phyloP scores from a whole-genome alignment of 768 basidiomycete genomes.

The Podaxis sp. region DNA sequence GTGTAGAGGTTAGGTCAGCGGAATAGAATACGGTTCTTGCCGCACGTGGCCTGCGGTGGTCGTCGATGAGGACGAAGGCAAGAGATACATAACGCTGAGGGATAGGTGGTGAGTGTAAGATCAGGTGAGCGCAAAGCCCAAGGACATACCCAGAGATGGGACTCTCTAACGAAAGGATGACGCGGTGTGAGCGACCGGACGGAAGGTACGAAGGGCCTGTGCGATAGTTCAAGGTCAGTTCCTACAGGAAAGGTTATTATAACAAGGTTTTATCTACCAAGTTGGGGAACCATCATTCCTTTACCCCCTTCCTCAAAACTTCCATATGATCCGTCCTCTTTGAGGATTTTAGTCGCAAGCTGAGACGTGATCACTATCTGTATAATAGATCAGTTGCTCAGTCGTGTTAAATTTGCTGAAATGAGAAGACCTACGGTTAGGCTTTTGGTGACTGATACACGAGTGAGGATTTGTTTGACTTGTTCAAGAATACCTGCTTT shows the following conservation, averaged over 20 bases:
- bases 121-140: neutral
- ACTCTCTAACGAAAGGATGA: conserved; percentile 35
- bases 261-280: conserved; percentile 41
- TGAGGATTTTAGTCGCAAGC: conserved; percentile 66
- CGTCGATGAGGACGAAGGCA: neutral
- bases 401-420: neutral
- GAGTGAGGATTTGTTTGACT: conserved; percentile 53
- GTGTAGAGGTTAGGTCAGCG: neutral
- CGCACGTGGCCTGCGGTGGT: neutral
- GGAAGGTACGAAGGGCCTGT: conserved; percentile 41
- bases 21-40: neutral
- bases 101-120: neutral
- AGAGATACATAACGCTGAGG: conserved; percentile 1
- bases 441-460: conserved; percentile 44
- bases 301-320: conserved; percentile 63
- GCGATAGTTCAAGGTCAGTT: conserved; percentile 1
- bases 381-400: conserved; percentile 8
- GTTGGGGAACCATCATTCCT: conserved; percentile 65
- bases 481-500: conserved; percentile 46
- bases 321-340: conserved; percentile 61
- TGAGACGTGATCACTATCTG: conserved; percentile 61
- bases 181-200: conserved; percentile 33
- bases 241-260: neutral
- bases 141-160: conserved; percentile 34
- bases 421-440: conserved; percentile 42